phyloP scores from a whole-genome alignment of 306 rosid species.

The Sechiopsis laciniata region DNA sequence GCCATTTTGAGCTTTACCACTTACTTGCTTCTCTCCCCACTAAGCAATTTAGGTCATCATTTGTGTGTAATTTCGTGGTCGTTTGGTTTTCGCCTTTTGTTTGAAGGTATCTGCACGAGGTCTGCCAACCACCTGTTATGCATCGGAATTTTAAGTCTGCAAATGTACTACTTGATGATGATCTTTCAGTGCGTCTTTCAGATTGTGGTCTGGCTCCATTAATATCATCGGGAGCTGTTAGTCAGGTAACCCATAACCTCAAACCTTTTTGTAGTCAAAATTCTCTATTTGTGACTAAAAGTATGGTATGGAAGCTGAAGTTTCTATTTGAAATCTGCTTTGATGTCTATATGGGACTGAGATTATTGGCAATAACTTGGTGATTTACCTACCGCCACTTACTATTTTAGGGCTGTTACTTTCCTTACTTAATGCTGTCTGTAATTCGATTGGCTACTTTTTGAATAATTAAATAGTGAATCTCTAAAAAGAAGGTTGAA shows the following conservation, averaged over 20 bases:
- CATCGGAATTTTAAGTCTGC: conserved; percentile 89
- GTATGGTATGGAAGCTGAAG: too few species aligned
- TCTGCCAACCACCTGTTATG: conserved; percentile 74
- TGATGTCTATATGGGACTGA: too few species aligned
- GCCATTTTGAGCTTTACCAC: neutral
- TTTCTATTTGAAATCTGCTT: neutral
- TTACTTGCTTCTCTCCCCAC: neutral
- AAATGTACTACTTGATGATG: conserved; percentile 87
- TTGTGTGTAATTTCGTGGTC: conserved; percentile 12
- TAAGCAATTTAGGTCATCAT: neutral
- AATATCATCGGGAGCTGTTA: conserved; percentile 85
- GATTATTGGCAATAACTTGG: neutral
- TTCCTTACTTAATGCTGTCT: too few species aligned
- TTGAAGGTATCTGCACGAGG: conserved; percentile 81
- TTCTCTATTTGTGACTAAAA: neutral
- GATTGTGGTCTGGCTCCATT: conserved; percentile 95
- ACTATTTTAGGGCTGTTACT: too few species aligned
- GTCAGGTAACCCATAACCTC: conserved; percentile 53
- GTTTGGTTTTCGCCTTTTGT: conserved; percentile 29
- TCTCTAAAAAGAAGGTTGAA: too few species aligned
- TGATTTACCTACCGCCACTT: too few species aligned
- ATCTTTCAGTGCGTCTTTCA: conserved; percentile 61
- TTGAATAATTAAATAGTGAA: too few species aligned
- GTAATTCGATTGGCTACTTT: too few species aligned
- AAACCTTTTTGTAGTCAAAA: conserved; percentile 1